These are phyloP conservation scores for Gautieria morchelliformis DNA, from an alignment of 768 basidiomycete species.

Conservation along the genomic window DNA sequence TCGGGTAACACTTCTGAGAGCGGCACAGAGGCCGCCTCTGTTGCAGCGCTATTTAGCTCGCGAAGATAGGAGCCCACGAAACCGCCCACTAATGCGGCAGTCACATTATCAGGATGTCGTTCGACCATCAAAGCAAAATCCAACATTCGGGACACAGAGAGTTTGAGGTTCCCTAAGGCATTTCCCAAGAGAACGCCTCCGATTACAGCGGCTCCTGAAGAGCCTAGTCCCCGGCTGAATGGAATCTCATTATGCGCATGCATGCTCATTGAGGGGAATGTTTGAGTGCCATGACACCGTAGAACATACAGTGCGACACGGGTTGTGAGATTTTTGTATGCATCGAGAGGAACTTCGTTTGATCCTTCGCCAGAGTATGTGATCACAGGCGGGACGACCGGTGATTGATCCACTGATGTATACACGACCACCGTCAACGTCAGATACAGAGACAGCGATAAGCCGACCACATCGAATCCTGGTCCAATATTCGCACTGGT, in stretches of 20 bases:
- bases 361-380: conserved; percentile 85
- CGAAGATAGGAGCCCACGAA: conserved; percentile 95
- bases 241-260: conserved; percentile 89
- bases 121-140: conserved; percentile 99
- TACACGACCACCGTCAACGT: conserved; percentile 55
- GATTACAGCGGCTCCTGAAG: conserved; percentile 97
- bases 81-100: conserved; percentile 91
- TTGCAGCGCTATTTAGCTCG: conserved; percentile 76
- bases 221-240: conserved; percentile 94
- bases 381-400: conserved; percentile 33
- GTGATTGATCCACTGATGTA: conserved; percentile 16
- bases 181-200: conserved; percentile 90
- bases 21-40: conserved; percentile 79
- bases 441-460: conserved; percentile 83
- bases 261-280: conserved; percentile 73
- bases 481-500: conserved; percentile 98
- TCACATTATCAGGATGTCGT: conserved; percentile 97
- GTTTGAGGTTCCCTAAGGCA: conserved; percentile 63
- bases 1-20: conserved; percentile 94
- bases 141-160: conserved; percentile 64
- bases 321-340: conserved; percentile 95
- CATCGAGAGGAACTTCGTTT: conserved; percentile 81
- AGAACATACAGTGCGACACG: conserved; percentile 96
- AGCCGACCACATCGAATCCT: conserved; percentile 98
- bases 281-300: conserved; percentile 69